A percentile compares a stretch with the other conserved stretches of the same genome.
Evolutionary conservation across 73 alveolate species (phyloP).

Genomic region (Durusdinium trenchii): DNA sequence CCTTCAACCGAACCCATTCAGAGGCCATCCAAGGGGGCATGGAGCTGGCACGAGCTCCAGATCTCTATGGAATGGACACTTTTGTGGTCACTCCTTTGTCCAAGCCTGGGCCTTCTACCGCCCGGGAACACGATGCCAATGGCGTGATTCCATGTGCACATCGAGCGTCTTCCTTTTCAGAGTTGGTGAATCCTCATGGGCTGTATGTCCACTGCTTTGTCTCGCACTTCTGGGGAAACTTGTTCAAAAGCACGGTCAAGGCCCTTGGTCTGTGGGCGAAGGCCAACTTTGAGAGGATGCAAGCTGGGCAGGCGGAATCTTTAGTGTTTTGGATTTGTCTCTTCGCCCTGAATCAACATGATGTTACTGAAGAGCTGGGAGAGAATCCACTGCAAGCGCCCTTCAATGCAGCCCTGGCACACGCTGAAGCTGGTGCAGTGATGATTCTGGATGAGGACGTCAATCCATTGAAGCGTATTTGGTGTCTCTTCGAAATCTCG

Average conservation of each 20-base stretch:
- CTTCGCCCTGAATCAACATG: slow-evolving; percentile 51
- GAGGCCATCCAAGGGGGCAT: background rate
- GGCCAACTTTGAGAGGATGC: background rate
- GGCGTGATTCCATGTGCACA: background rate
- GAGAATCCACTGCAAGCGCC: slow-evolving; percentile 15
- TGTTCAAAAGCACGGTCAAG: background rate
- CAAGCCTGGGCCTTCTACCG: background rate
- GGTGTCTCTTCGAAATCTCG: background rate
- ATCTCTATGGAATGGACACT: background rate
- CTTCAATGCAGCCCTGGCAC: slow-evolving; percentile 20
- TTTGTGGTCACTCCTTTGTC: background rate
- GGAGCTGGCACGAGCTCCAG: background rate
- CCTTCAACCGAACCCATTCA: background rate
- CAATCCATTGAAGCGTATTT: background rate
- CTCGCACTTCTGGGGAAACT: background rate
- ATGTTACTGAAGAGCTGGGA: slow-evolving; percentile 14
- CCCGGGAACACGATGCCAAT: background rate
- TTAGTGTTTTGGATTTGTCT: slow-evolving; percentile 27
- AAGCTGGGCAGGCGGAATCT: background rate
- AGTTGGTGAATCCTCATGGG: background rate
- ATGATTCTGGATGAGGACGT: background rate
- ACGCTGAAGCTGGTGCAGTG: background rate
- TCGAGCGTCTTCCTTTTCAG: background rate
- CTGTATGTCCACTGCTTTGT: background rate
- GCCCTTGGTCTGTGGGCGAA: background rate